phyloP scores from a whole-genome alignment of 306 rosid species.

The Prunus campanulata region DNA sequence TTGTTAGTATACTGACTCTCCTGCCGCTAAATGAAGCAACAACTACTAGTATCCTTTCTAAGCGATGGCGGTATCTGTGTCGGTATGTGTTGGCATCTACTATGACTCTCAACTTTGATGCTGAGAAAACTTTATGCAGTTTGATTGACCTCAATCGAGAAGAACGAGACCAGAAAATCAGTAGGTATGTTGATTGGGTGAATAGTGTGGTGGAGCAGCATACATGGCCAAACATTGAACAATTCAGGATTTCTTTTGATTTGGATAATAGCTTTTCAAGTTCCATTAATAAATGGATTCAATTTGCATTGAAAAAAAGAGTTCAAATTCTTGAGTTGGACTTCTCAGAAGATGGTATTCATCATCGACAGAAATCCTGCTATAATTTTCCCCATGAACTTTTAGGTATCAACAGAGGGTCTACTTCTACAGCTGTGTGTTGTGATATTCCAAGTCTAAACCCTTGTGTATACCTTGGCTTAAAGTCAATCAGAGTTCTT shows the following conservation, averaged over 20 bases:
- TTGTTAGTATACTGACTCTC: neutral
- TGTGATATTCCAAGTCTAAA: neutral
- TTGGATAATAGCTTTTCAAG: neutral
- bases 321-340: neutral
- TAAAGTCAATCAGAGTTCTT: constrained; percentile 2
- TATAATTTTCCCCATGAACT: neutral
- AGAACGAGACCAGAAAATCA: neutral
- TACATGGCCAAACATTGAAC: neutral
- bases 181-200: neutral
- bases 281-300: neutral
- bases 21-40: constrained; percentile 6
- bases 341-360: neutral
- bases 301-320: neutral
- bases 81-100: neutral
- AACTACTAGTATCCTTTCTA: constrained; percentile 1
- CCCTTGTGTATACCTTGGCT: neutral
- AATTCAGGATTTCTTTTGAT: neutral
- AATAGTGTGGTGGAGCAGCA: constrained; percentile 1
- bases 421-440: neutral
- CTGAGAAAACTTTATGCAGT: neutral
- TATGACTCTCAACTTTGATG: constrained; percentile 12
- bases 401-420: neutral
- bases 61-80: constrained; percentile 1
- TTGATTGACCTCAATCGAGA: neutral
- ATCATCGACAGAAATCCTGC: neutral